Evolutionary conservation across 1,139 yeast species (phyloP).

Genomic region (Candida glucosophila): DNA sequence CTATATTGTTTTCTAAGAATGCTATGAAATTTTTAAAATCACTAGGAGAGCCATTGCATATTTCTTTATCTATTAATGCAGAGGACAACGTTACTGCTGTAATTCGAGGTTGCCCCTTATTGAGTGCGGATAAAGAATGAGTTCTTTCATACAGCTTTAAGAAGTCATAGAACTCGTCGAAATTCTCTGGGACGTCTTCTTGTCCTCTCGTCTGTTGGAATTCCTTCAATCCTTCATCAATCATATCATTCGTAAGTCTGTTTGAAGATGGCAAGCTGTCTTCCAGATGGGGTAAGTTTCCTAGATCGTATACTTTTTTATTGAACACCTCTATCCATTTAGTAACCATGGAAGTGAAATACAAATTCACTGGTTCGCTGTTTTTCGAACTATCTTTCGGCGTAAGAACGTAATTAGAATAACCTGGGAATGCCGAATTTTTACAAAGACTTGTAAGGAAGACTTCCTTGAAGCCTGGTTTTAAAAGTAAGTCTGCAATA

Average conservation of each 20-base stretch:
- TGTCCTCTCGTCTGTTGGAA: too few relatives aligned
- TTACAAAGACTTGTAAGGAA: slow-evolving; percentile 22
- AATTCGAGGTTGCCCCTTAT: slow-evolving; percentile 8
- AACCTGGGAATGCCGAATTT: slow-evolving; percentile 23
- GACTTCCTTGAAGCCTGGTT: slow-evolving; percentile 20
- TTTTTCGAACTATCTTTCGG: slow-evolving; percentile 10
- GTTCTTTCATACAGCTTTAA: slow-evolving; percentile 15
- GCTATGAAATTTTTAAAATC: slow-evolving; percentile 9
- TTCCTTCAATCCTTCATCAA: slow-evolving; percentile 1
- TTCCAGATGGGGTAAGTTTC: slow-evolving; percentile 7
- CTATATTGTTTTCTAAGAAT: slow-evolving; percentile 11
- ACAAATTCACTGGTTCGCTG: slow-evolving; percentile 13
- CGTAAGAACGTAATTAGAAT: slow-evolving; percentile 13
- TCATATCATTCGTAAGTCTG: slow-evolving; percentile 4
- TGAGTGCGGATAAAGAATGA: slow-evolving; percentile 8
- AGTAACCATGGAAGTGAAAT: slow-evolving; percentile 19
- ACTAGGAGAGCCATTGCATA: too few relatives aligned
- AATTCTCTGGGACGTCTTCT: too few relatives aligned
- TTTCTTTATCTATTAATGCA: too few relatives aligned
- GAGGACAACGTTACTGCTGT: slow-evolving; percentile 4
- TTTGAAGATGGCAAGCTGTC: slow-evolving; percentile 5
- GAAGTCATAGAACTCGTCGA: slow-evolving; percentile 1
- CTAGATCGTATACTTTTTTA: slow-evolving; percentile 11
- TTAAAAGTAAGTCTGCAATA: slow-evolving; percentile 24
- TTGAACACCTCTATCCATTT: slow-evolving; percentile 25